A percentile compares a stretch with the other conserved stretches of the same genome.
Evolutionary conservation across 768 basidiomycete species (phyloP).

Genomic region (Calvatia gigantea): DNA sequence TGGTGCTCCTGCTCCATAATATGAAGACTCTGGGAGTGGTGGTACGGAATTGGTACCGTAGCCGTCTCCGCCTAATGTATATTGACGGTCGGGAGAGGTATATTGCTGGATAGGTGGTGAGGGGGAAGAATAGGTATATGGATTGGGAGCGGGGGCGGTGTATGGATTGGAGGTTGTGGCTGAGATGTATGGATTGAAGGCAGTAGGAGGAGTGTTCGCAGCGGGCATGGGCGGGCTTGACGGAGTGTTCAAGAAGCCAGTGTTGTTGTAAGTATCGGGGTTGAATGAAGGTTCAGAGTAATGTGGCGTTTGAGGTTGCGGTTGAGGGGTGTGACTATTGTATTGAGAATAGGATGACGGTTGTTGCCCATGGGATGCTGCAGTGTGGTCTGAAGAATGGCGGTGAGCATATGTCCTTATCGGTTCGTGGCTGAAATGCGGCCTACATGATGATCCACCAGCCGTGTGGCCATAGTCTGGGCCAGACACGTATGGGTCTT

Average conservation of each 20-base stretch:
- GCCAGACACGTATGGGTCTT: constrained; percentile 30
- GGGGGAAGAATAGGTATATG: constrained; percentile 23
- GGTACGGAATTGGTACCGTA: constrained; percentile 49
- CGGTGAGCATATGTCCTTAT: constrained; percentile 1
- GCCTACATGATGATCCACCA: constrained; percentile 54
- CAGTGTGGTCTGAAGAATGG: constrained; percentile 49
- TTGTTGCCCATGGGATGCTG: constrained; percentile 47
- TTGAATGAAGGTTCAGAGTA: constrained; percentile 24
- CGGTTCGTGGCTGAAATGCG: neutral
- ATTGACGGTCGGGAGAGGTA: constrained; percentile 41
- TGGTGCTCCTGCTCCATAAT: constrained; percentile 19
- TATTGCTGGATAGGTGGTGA: constrained; percentile 20
- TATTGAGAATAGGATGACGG: constrained; percentile 44
- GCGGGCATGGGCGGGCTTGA: constrained; percentile 15
- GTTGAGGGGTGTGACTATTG: constrained; percentile 21
- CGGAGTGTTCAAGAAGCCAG: constrained; percentile 10
- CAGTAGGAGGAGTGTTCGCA: constrained; percentile 16
- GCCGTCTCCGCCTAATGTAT: constrained; percentile 54
- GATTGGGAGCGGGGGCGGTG: constrained; percentile 18
- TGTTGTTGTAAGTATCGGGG: constrained; percentile 38
- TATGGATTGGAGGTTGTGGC: neutral
- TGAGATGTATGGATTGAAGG: constrained; percentile 8
- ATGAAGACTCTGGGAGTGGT: constrained; percentile 30
- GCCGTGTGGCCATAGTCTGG: constrained; percentile 51
- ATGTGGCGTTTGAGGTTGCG: constrained; percentile 24